Percentiles rank a stretch among this genome's conserved stretches.
Conservation (phyloP, 192 early-diverging fungal species). For the Coemansia sp. region DNA sequence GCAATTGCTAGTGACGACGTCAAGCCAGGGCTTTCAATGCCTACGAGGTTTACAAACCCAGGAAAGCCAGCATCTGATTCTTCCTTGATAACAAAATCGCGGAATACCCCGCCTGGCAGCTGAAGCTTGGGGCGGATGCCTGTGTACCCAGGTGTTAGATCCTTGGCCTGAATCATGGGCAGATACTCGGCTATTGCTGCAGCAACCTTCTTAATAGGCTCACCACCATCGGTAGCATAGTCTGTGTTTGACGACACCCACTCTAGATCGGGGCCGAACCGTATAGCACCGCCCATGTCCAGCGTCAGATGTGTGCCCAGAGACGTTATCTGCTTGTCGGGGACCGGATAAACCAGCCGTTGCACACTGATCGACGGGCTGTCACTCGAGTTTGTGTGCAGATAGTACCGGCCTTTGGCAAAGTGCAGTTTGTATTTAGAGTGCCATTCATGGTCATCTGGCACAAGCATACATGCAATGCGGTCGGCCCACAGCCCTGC, state of each 20-base stretch:
- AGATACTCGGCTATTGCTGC: constrained; percentile 66
- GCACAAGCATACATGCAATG: constrained; percentile 55
- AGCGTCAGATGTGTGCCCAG: constrained; percentile 80
- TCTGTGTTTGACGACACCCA: constrained; percentile 62
- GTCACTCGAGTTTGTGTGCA: constrained; percentile 35
- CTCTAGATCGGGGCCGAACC: constrained; percentile 78
- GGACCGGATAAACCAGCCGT: constrained; percentile 81
- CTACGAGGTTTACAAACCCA: constrained; percentile 73
- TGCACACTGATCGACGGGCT: constrained; percentile 35
- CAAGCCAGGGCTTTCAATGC: constrained; percentile 86
- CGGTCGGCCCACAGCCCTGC: constrained; percentile 74
- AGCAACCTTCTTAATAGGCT: constrained; percentile 39
- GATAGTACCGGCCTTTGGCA: constrained; percentile 81
- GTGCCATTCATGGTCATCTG: constrained; percentile 22
- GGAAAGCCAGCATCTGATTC: constrained; percentile 52
- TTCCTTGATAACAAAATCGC: constrained; percentile 75
- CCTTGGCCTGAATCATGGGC: constrained; percentile 55
- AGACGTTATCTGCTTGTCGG: constrained; percentile 66
- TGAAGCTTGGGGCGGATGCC: constrained; percentile 87
- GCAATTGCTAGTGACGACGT: constrained; percentile 82
- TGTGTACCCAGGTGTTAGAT: constrained; percentile 70
- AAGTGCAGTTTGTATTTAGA: constrained; percentile 62
- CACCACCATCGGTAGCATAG: constrained; percentile 57
- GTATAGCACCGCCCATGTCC: constrained; percentile 71
- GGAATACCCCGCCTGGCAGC: constrained; percentile 65